Conservation (phyloP, 2,329 filamentous ascomycete genomes). For the Hypomyces perniciosus region DNA sequence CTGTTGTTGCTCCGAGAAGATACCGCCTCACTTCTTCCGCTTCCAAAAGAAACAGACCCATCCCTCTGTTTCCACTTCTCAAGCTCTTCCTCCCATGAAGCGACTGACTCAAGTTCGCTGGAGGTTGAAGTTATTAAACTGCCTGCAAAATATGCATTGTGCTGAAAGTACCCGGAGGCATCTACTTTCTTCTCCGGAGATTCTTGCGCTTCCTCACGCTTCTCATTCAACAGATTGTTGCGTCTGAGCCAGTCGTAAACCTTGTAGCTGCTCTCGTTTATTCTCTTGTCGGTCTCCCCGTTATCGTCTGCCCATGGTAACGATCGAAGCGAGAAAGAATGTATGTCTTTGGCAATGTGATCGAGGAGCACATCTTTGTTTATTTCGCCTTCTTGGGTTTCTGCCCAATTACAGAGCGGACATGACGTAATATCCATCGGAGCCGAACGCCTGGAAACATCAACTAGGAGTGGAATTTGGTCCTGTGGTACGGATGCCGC, state of each 20-base stretch:
- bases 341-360: conserved; percentile 2
- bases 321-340: not conserved
- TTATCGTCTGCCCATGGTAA: conserved; percentile 1
- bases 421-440: not conserved
- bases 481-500: not conserved
- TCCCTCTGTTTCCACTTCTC: not conserved
- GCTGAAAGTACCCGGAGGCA: not conserved
- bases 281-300: not conserved
- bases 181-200: not conserved
- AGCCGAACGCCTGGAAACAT: not conserved
- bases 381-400: not conserved
- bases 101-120: not conserved
- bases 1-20: too few relatives aligned
- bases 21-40: not conserved
- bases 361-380: not conserved
- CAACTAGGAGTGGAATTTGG: not conserved
- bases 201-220: not conserved
- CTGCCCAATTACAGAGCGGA: conserved; percentile 1
- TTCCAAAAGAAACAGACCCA: not conserved
- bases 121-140: not conserved
- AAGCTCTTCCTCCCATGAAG: not conserved
- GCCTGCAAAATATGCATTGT: conserved; percentile 1
- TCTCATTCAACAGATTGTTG: not conserved
- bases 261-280: not conserved
- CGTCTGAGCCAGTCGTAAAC: not conserved